Evolutionary conservation across 768 basidiomycete species (phyloP).

Genomic region (Omphalotus guepiniiformis): DNA sequence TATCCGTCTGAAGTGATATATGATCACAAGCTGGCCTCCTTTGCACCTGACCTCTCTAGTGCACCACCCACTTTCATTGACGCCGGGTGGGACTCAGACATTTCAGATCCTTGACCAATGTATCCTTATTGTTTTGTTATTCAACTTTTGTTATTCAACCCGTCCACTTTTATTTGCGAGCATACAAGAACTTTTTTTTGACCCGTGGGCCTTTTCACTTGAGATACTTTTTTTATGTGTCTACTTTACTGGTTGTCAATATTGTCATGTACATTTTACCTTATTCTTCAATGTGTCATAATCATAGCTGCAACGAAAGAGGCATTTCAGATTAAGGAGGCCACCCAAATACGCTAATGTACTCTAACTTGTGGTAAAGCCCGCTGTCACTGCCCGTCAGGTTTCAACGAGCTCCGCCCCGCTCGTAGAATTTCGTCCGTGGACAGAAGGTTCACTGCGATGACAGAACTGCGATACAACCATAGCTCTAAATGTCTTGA

Average conservation of each 20-base stretch:
- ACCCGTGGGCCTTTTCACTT: not conserved
- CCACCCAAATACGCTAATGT: no score
- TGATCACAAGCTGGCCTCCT: conserved; percentile 34
- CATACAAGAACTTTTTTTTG: no score
- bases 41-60: conserved; percentile 31
- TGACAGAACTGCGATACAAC: conserved; percentile 62
- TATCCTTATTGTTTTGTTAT: conserved; percentile 8
- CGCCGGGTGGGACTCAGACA: conserved; percentile 55
- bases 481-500: conserved; percentile 4
- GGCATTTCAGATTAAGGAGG: no score
- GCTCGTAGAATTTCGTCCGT: conserved; percentile 95
- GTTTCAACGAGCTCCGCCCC: conserved; percentile 82
- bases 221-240: not conserved
- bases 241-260: not conserved
- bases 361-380: no score
- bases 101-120: conserved; percentile 19
- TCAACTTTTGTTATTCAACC: no score
- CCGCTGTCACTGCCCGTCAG: conserved; percentile 65
- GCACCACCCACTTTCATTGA: conserved; percentile 49
- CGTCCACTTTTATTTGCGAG: no score
- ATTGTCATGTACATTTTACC: not conserved
- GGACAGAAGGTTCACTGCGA: conserved; percentile 90
- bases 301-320: not conserved
- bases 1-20: conserved; percentile 8
- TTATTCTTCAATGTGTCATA: not conserved